Evolutionary conservation across 805 yeast species (phyloP), one percentile per base, ranked within the genome.

Genomic region (Yarrowia sp.): DNA sequence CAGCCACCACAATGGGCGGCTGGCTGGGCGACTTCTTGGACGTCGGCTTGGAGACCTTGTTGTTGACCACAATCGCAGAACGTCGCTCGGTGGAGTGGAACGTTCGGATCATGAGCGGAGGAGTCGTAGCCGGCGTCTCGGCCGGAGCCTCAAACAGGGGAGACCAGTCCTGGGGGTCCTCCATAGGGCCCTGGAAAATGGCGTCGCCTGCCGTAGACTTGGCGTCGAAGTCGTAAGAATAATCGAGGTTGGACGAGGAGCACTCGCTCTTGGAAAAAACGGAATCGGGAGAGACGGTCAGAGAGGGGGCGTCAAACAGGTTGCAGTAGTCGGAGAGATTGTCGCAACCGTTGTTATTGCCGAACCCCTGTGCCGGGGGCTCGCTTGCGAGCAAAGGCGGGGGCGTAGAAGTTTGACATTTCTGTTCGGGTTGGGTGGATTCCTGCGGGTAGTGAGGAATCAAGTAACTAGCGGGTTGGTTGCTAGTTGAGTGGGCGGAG

Each of bases 1-100:
- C 80, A 44, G 80, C 77, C 36, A 76, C 68, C 46, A 81, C 80
- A 64, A 90, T 80, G 12, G 94, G 93, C 65, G 81, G 78, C 73
- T 89, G 79, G 24, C 33, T 22, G 32, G 58, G 22, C 9, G 91
- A 91, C 64, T 65, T 65, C 22, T 39, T 39, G 44, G 44, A 22
- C 19, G 35, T 21, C 19, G 38, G 61, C 44, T 47, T 63, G 56
- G 63, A 56, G 41, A 44, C 53, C 33, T 39, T 44, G 56, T 25
- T 22, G 25, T 41, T 53, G 22, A 65, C 51, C 21, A 65, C 67
- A 53, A 65, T 61, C 25, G 67, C 66, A 25, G 63, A 49, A 25
- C 66, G 66, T 33, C 61, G 46, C 47, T 55, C 61, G 38, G 61
- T 55, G 19, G 61, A 38, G 61, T 55, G 61, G 47, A 55, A 38